Evolutionary conservation across 176 grass and related monocot species (phyloP).

Genomic region (Triticum monococcum): DNA sequence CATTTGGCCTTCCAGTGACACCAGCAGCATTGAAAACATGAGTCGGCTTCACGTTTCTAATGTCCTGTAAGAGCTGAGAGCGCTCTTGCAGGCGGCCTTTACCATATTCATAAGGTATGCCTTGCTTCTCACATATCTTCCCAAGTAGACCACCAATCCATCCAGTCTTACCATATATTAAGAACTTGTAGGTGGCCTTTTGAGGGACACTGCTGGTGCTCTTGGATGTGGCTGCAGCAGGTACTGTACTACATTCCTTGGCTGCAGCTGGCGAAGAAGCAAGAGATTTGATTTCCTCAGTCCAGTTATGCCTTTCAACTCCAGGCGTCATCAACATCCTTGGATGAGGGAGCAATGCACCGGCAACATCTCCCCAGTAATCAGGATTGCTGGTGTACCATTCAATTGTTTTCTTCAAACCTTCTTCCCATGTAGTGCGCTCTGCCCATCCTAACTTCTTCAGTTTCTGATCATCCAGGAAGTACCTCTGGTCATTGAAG

Average conservation of each 20-base stretch:
- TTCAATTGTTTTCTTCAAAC: not conserved
- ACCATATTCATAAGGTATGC: not conserved
- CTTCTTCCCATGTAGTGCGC: not conserved
- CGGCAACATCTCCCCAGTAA: not conserved
- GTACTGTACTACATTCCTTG: not conserved
- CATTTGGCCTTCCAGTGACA: not conserved
- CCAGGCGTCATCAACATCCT: not conserved
- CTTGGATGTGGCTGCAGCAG: not conserved
- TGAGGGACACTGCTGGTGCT: not conserved
- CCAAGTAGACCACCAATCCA: not conserved
- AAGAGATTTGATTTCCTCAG: not conserved
- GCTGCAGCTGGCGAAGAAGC: not conserved
- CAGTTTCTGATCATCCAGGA: not conserved
- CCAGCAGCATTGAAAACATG: not conserved
- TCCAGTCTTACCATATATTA: not conserved
- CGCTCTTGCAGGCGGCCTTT: not conserved
- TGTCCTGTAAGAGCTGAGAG: not conserved
- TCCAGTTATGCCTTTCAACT: not conserved
- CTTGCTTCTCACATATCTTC: not conserved
- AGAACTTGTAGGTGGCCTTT: not conserved
- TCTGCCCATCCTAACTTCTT: not conserved
- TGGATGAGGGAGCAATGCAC: not conserved
- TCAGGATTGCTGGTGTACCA: not conserved
- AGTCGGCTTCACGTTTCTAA: not conserved
- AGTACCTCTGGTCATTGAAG: not conserved